Percentiles rank a stretch among this genome's conserved stretches.
Evolutionary conservation across 1,284 basidiomycete species (phyloP).

Genomic region (Papiliotrema flavescens): DNA sequence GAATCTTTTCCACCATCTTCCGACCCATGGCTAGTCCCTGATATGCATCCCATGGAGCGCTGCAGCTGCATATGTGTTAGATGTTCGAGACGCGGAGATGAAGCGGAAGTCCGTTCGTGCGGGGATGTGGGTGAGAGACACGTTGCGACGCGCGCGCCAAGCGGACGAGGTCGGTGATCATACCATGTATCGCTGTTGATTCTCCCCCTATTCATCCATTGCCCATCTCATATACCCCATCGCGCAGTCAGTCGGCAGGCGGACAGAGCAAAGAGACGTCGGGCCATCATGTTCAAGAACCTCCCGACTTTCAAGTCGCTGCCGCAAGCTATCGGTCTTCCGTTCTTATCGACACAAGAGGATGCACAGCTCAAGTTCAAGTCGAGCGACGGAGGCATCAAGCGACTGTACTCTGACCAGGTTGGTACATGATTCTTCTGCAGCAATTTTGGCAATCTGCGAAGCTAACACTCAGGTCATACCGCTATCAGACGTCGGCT

Average conservation of each 20-base stretch:
- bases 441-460: neutral
- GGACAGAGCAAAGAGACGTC: conserved; percentile 22
- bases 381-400: conserved; percentile 70
- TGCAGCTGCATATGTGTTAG: too few species aligned
- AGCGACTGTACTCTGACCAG: conserved; percentile 64
- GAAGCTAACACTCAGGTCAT: conserved; percentile 58
- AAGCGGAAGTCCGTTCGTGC: too few species aligned
- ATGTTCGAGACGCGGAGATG: too few species aligned
- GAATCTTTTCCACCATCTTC: too few species aligned
- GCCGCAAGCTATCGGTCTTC: conserved; percentile 47
- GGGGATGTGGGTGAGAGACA: too few species aligned
- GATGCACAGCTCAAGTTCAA: conserved; percentile 84
- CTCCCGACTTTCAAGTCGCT: conserved; percentile 41
- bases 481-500: conserved; percentile 60
- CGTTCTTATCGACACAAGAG: conserved; percentile 57
- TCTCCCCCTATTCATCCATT: too few species aligned
- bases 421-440: conserved; percentile 53
- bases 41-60: too few species aligned
- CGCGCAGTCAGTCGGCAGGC: conserved; percentile 13
- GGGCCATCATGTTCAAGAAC: conserved; percentile 30
- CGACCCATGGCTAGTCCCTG: too few species aligned
- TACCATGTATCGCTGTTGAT: too few species aligned
- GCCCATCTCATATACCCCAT: too few species aligned
- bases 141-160: too few species aligned
- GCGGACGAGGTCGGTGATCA: too few species aligned